Base-by-base conservation (phyloP, 495 filamentous ascomycete genomes). In the Podospora sp. region DNA sequence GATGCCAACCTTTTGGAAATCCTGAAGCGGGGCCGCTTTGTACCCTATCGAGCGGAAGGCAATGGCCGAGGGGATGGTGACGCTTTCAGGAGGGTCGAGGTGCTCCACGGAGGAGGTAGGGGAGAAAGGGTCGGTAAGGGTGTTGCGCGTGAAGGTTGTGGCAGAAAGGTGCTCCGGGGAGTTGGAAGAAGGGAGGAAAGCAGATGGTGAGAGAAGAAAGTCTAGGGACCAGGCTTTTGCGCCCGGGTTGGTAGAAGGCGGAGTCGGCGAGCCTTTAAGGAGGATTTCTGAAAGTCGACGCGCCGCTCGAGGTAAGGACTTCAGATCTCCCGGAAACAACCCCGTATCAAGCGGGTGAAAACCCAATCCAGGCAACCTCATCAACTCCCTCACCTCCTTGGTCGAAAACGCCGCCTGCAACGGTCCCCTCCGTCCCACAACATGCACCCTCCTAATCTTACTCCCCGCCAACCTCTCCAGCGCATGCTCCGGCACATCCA, bases 11-110 rank as follows among this genome's bases (percentile, higher is more conserved):
- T 92, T 86, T 7, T 83, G 74, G 66, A 97, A 89, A 2, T 92
- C 93, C 1, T 88, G 86, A 11, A 98, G 77, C 0, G 91, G 81
- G 21, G 88, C 84, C 0, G 92, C 92, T 65, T 91, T 91, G 80
- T 99, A 99, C 7, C 95, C 95, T 59, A 99, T 94, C 57, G 91
- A 94, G 35, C 93, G 88, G 78, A 99, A 97, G 50, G 90, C 94
- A 4, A 93, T 71, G 11, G 86, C 82, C 5, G 92, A 85, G 1
- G 84, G 81, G 3, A 91, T 65, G 3, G 71, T 68, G 16, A 79
- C 55, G 4, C 58, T 75, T 49, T 84, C 75, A 1, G 75, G 78
- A 1, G 85, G 84, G 6, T 81, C 75, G 35, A 82, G 71, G 7
- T 88, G 40, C 2, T 14, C 11, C 11, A 18, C 85, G 60, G 83